phyloP scores from a whole-genome alignment of 768 basidiomycete species.

The Amanita rimosa region DNA sequence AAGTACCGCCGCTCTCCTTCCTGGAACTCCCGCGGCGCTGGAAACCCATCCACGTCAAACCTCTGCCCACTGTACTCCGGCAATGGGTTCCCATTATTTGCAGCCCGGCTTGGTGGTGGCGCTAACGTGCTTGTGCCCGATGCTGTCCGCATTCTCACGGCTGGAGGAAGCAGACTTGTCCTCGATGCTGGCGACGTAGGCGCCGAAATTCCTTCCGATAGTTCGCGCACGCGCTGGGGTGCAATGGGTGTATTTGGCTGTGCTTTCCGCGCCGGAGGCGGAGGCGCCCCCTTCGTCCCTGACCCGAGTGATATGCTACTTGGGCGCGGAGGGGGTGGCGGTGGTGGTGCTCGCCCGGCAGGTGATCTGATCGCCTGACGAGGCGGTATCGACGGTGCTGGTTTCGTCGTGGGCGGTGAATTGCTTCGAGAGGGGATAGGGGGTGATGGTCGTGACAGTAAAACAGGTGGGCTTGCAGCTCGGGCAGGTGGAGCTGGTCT shows the following conservation, averaged over 20 bases:
- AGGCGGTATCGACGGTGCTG: slow-evolving; percentile 21
- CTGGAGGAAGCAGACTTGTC: slow-evolving; percentile 10
- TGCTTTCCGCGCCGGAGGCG: slow-evolving; percentile 22
- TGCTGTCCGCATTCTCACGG: slow-evolving; percentile 17
- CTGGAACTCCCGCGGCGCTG: slow-evolving; percentile 59
- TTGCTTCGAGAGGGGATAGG: slow-evolving; percentile 28
- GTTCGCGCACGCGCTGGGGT: slow-evolving; percentile 11
- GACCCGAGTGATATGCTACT: slow-evolving; percentile 22
- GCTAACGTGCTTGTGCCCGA: slow-evolving; percentile 17
- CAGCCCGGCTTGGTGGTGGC: slow-evolving; percentile 19
- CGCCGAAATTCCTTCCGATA: slow-evolving; percentile 9
- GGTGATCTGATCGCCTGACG: slow-evolving; percentile 19
- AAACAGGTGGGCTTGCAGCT: slow-evolving; percentile 19
- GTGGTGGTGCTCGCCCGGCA: slow-evolving; percentile 16
- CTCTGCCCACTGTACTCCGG: slow-evolving; percentile 57
- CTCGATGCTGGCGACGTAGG: background rate
- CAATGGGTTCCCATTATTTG: slow-evolving; percentile 16
- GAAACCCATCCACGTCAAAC: slow-evolving; percentile 72
- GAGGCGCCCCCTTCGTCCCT: slow-evolving; percentile 24
- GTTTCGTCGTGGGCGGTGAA: slow-evolving; percentile 21
- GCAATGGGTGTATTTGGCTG: slow-evolving; percentile 11
- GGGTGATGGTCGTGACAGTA: slow-evolving; percentile 29
- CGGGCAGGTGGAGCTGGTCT: slow-evolving; percentile 26
- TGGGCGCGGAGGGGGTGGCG: slow-evolving; percentile 35
- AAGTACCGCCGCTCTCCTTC: slow-evolving; percentile 40